Evolutionary conservation across 805 yeast species (phyloP).

Genomic region (Saccharomycopsis olivae): DNA sequence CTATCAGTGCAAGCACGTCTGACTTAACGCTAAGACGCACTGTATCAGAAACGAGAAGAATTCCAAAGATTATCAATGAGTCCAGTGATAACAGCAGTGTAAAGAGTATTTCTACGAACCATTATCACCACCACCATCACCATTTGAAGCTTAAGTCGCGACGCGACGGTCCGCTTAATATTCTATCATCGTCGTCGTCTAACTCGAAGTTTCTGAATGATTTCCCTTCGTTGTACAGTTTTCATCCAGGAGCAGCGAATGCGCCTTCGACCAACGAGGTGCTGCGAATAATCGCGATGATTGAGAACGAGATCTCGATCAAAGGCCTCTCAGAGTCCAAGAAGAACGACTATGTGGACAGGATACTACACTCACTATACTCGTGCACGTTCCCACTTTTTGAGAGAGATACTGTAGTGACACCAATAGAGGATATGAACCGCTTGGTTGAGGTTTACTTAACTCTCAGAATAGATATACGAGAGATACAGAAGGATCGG

Average conservation of each 20-base stretch:
- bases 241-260: slow-evolving; percentile 22
- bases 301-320: slow-evolving; percentile 10
- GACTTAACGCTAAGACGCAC: slow-evolving; percentile 2
- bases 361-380: slow-evolving; percentile 24
- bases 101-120: slow-evolving; percentile 1
- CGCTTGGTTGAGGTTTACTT: slow-evolving; percentile 26
- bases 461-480: slow-evolving; percentile 20
- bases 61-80: slow-evolving; percentile 3
- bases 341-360: slow-evolving; percentile 26
- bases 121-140: slow-evolving; percentile 16
- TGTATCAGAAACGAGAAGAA: slow-evolving; percentile 9
- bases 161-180: slow-evolving; percentile 11
- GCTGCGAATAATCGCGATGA: slow-evolving; percentile 14
- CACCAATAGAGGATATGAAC: slow-evolving; percentile 30
- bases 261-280: slow-evolving; percentile 19
- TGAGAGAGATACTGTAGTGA: slow-evolving; percentile 25
- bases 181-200: slow-evolving; percentile 25
- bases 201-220: slow-evolving; percentile 24
- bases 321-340: slow-evolving; percentile 22
- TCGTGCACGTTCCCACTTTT: slow-evolving; percentile 27
- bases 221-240: slow-evolving; percentile 25
- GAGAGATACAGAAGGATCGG: slow-evolving; percentile 1
- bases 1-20: background rate
- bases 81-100: slow-evolving; percentile 1
- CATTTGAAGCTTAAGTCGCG: slow-evolving; percentile 9